Percentiles rank a stretch among this genome's conserved stretches.
Conservation (phyloP, 1,284 basidiomycete genomes). For the Limonomyces culmigenus region DNA sequence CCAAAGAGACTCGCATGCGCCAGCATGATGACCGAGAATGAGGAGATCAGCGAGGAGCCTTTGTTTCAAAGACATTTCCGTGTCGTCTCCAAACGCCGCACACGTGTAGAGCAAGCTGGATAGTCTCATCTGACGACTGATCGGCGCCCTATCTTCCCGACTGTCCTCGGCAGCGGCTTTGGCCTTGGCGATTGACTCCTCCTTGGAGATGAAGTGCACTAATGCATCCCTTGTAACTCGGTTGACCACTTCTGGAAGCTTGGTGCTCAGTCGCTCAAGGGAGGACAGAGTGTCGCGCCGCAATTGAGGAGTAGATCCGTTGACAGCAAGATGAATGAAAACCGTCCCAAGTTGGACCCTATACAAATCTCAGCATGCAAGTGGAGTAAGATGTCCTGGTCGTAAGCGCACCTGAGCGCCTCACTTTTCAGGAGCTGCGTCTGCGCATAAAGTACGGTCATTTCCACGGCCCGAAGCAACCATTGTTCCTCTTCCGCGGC, state of each 20-base stretch:
- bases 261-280: constrained; percentile 19
- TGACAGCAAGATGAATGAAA: constrained; percentile 51
- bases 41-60: constrained; percentile 35
- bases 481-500: constrained; percentile 57
- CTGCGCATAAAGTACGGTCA: constrained; percentile 30
- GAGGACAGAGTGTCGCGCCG: constrained; percentile 29
- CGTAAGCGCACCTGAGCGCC: constrained; percentile 31
- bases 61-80: constrained; percentile 21
- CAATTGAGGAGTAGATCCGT: constrained; percentile 33
- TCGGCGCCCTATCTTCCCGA: constrained; percentile 17
- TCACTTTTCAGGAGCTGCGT: constrained; percentile 39
- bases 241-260: constrained; percentile 29
- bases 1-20: constrained; percentile 27
- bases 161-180: too few relatives aligned
- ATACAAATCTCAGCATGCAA: constrained; percentile 4
- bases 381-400: constrained; percentile 1
- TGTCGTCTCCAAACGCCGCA: constrained; percentile 23
- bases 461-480: constrained; percentile 56
- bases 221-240: constrained; percentile 40
- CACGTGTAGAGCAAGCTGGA: constrained; percentile 32
- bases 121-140: constrained; percentile 30
- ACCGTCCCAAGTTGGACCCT: constrained; percentile 48
- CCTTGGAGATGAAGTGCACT: constrained; percentile 21
- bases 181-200: too few relatives aligned
- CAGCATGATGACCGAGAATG: constrained; percentile 61